Evolutionary conservation across 73 alveolate genomes (phyloP).

Genomic region (Effrenium voratum): DNA sequence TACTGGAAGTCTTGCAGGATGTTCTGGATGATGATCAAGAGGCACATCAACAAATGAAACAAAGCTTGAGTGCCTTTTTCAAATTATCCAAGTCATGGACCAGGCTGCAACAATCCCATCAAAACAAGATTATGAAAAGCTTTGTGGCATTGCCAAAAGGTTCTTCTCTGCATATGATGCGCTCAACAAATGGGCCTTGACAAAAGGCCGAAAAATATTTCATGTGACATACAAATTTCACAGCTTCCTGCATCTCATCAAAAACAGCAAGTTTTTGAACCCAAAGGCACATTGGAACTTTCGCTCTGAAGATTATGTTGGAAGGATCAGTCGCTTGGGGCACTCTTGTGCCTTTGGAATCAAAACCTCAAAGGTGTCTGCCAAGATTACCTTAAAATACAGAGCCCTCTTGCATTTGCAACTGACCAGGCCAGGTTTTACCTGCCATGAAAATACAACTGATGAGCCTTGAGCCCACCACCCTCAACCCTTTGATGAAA

Average conservation of each 20-base stretch:
- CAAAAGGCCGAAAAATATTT: neutral
- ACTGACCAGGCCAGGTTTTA: slow-evolving; percentile 36
- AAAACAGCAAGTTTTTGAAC: neutral
- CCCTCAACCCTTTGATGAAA: too few relatives aligned
- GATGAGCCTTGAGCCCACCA: too few relatives aligned
- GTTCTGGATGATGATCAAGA: neutral
- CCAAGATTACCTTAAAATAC: neutral
- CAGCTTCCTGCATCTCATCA: neutral
- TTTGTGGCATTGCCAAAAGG: slow-evolving; percentile 10
- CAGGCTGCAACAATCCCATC: neutral
- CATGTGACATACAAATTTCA: neutral
- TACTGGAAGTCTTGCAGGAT: neutral
- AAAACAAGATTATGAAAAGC: neutral
- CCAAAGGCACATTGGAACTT: slow-evolving; percentile 39
- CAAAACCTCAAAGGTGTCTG: neutral
- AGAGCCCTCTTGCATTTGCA: slow-evolving; percentile 20
- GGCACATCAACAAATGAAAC: neutral
- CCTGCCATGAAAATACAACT: too few relatives aligned
- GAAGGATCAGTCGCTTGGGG: neutral
- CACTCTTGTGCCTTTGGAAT: neutral
- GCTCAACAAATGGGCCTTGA: neutral
- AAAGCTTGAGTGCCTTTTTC: neutral
- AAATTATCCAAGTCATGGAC: neutral
- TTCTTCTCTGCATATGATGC: neutral
- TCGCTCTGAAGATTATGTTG: slow-evolving; percentile 5